phyloP scores from a whole-genome alignment of 2,329 filamentous ascomycete genomes.

The Periconia macrospinosa region DNA sequence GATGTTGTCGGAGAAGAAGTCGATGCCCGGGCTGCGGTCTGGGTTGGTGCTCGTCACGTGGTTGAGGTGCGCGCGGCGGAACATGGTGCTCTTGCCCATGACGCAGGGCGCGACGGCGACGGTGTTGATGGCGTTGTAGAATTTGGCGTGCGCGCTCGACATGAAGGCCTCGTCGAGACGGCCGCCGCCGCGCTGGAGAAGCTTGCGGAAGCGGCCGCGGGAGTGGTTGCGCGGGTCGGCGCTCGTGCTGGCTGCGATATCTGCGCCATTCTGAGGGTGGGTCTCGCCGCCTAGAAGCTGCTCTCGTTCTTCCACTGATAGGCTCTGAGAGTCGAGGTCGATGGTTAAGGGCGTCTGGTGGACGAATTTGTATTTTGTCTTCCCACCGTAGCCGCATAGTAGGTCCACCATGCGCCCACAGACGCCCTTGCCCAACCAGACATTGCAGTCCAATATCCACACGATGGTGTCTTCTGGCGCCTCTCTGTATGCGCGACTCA shows the following conservation, averaged over 20 bases:
- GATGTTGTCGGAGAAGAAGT: constrained; percentile 93
- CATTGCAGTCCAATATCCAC: constrained; percentile 95
- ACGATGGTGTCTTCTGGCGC: constrained; percentile 76
- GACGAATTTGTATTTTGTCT: constrained; percentile 76
- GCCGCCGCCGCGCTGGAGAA: constrained; percentile 65
- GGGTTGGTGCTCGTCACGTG: constrained; percentile 62
- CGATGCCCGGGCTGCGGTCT: constrained; percentile 67
- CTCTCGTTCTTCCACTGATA: constrained; percentile 33
- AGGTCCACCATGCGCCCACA: constrained; percentile 87
- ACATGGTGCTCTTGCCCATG: constrained; percentile 98
- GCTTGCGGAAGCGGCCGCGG: constrained; percentile 19
- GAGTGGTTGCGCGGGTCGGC: constrained; percentile 28
- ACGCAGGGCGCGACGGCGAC: constrained; percentile 89
- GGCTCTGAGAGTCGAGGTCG: constrained; percentile 56
- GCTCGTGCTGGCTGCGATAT: constrained; percentile 31
- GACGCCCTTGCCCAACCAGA: constrained; percentile 82
- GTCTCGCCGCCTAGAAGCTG: constrained; percentile 26
- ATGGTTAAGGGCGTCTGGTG: constrained; percentile 90
- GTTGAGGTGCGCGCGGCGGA: constrained; percentile 87
- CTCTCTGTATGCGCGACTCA: constrained; percentile 89
- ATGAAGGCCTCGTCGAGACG: constrained; percentile 94
- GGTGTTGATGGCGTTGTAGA: constrained; percentile 96
- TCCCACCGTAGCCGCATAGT: constrained; percentile 69
- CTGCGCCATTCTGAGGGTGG: constrained; percentile 15
- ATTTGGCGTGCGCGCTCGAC: constrained; percentile 91